These are phyloP conservation scores for Colletotrichum phormii DNA, from an alignment of 2,329 filamentous ascomycete genomes.

Conservation along the genomic window DNA sequence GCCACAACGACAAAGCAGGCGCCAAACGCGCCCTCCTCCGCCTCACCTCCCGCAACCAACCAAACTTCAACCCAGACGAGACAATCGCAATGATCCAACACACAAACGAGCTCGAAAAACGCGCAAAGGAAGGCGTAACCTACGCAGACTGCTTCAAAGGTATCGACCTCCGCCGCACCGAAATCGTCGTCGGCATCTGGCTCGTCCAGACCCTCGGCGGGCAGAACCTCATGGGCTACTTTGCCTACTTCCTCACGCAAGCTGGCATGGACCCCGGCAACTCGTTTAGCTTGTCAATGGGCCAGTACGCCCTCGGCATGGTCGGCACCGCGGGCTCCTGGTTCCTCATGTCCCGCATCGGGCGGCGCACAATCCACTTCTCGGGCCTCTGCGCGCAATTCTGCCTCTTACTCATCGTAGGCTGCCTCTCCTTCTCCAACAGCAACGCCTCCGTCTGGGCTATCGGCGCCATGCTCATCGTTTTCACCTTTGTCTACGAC, in stretches of 20 bases:
- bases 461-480: conserved; percentile 59
- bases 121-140: conserved; percentile 53
- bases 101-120: conserved; percentile 62
- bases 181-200: conserved; percentile 63
- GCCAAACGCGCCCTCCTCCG: conserved; percentile 55
- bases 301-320: conserved; percentile 61
- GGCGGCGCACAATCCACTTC: conserved; percentile 62
- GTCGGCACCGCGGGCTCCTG: conserved; percentile 64
- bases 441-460: conserved; percentile 53
- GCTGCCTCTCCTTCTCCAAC: conserved; percentile 51
- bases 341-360: conserved; percentile 60
- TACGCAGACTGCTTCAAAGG: conserved; percentile 66
- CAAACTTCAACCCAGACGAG: conserved; percentile 57
- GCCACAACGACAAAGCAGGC: conserved; percentile 53
- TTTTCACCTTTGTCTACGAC: conserved; percentile 66
- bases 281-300: conserved; percentile 59
- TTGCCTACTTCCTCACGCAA: conserved; percentile 46
- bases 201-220: conserved; percentile 61
- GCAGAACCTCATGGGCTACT: conserved; percentile 56
- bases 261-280: conserved; percentile 57
- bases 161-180: conserved; percentile 62
- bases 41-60: conserved; percentile 52
- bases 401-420: conserved; percentile 53
- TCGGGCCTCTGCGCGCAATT: conserved; percentile 55
- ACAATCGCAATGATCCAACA: conserved; percentile 65